Evolutionary conservation across 192 early-diverging fungal species (phyloP).

Genomic region (Coemansia guatemalensis): DNA sequence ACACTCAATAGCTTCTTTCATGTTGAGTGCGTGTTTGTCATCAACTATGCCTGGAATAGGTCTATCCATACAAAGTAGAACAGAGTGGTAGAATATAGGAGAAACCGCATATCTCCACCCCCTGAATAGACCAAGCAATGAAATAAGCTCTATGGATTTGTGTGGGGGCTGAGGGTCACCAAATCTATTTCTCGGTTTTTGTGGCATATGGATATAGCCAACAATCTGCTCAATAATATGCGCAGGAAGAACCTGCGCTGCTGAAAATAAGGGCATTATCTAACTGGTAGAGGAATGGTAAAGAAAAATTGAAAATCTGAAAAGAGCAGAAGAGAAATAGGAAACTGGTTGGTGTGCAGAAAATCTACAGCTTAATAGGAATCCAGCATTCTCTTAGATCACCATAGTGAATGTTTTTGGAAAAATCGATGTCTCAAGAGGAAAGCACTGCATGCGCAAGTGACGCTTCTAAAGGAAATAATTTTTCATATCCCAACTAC

Average conservation of each 20-base stretch:
- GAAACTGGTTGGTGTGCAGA: slow-evolving; percentile 3
- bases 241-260: neutral
- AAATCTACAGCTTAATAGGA: neutral
- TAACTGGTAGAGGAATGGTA: neutral
- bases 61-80: neutral
- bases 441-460: no score
- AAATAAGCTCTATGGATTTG: neutral
- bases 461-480: no score
- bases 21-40: neutral
- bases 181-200: neutral
- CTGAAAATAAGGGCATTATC: neutral
- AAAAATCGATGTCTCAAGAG: neutral
- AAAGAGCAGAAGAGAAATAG: neutral
- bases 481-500: no score
- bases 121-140: neutral
- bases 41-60: no score
- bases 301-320: neutral
- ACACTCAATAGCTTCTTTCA: no score
- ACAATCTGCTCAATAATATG: neutral
- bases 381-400: neutral
- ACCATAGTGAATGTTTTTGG: neutral
- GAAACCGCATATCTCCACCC: neutral
- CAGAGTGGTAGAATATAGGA: neutral
- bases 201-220: neutral
- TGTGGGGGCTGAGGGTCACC: neutral